These are phyloP conservation scores for Neurospora sublineolata DNA, from an alignment of 495 filamentous ascomycete species.

Conservation along the genomic window DNA sequence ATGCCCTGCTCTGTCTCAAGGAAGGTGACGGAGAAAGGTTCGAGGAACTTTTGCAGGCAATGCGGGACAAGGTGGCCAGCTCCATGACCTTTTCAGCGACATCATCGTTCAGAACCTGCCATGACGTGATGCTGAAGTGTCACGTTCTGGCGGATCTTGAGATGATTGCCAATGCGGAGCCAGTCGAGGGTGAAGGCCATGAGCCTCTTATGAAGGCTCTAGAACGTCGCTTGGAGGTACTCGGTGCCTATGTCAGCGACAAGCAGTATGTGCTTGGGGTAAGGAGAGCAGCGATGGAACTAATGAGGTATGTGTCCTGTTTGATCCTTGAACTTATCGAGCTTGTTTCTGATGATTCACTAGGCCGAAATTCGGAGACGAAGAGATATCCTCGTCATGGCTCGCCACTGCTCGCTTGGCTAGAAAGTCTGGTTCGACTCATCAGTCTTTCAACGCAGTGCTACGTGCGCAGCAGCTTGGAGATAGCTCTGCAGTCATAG, in stretches of 20 bases:
- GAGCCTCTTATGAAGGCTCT: constrained; percentile 46
- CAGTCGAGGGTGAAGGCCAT: constrained; percentile 23
- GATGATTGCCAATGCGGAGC: constrained; percentile 49
- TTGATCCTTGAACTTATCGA: constrained; percentile 17
- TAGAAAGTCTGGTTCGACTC: constrained; percentile 67
- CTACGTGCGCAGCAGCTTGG: constrained; percentile 77
- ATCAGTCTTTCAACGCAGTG: constrained; percentile 86
- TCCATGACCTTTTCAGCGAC: constrained; percentile 64
- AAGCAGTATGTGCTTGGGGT: constrained; percentile 93
- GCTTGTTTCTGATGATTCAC: constrained; percentile 19
- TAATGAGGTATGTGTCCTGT: constrained; percentile 42
- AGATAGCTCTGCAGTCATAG: constrained; percentile 74
- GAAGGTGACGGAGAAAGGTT: constrained; percentile 45
- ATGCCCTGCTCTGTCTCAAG: constrained; percentile 55
- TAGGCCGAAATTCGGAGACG: constrained; percentile 41
- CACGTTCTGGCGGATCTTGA: constrained; percentile 85
- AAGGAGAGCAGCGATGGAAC: constrained; percentile 72
- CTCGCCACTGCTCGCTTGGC: constrained; percentile 75
- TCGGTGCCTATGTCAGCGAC: constrained; percentile 77
- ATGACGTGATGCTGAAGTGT: constrained; percentile 68
- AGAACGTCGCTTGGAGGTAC: constrained; percentile 62
- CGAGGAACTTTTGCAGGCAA: constrained; percentile 42
- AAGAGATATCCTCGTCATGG: constrained; percentile 75
- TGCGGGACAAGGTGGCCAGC: constrained; percentile 60
- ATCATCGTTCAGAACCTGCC: constrained; percentile 66